Conservation (phyloP, 345 rosid genomes). For the Bruguiera sexangula region DNA sequence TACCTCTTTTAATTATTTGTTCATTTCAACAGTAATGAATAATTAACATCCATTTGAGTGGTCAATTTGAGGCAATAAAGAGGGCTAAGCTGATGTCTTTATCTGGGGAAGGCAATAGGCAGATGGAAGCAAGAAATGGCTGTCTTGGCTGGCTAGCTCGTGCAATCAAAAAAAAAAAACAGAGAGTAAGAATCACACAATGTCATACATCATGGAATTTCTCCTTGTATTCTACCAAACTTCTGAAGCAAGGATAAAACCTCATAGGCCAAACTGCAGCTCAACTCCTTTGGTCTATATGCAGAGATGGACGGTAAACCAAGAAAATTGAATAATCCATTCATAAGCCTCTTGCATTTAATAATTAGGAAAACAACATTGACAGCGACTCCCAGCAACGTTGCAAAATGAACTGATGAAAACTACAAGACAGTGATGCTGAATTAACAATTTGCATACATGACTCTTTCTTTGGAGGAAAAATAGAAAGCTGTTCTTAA, state of each 20-base stretch:
- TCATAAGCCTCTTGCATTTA: not conserved
- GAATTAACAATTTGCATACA: not conserved
- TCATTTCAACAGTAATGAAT: no score
- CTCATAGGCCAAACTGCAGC: constrained; percentile 2
- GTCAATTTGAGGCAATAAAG: no score
- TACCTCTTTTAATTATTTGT: no score
- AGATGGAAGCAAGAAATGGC: no score
- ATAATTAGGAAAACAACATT: not conserved
- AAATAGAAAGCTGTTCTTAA: no score
- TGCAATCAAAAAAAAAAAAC: no score
- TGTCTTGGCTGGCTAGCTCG: no score
- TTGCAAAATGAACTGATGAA: not conserved
- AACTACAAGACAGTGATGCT: not conserved
- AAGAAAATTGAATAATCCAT: not conserved
- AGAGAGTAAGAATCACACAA: not conserved
- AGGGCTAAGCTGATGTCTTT: no score
- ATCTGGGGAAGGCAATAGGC: no score
- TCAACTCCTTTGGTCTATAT: not conserved
- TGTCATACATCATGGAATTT: not conserved
- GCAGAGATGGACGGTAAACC: not conserved
- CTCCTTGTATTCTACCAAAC: not conserved
- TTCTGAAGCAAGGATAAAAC: not conserved
- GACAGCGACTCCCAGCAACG: not conserved
- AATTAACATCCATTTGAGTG: no score
- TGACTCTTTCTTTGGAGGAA: no score